Base-by-base conservation (phyloP, 164 flowering plant species). In the Hamamelis virginiana region DNA sequence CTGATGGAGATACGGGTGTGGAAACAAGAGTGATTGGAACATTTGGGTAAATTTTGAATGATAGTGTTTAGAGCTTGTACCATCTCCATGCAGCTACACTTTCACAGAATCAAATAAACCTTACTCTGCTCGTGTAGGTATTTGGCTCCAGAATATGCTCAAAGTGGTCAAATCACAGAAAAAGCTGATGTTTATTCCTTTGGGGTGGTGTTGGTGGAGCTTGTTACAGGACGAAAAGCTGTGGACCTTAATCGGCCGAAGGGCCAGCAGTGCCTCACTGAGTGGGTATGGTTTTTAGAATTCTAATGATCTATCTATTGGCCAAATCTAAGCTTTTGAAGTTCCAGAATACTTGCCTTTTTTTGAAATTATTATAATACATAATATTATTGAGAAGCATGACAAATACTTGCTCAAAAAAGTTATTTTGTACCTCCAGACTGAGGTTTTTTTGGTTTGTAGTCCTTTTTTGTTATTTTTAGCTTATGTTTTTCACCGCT, bases 91-190 rank as follows among this genome's bases (percentile, higher is more conserved):
- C 72, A 59, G 23, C 53, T 53, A 9, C n/a, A n/a, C n/a, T n/a
- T n/a, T n/a, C n/a, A n/a, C 18, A 64, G 12, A 33, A 27, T 64
- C 25, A 12, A 33, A 38, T 62, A 18, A 19, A 1, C 10, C 44
- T 1, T 28, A 18, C 1, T 45, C 18, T 73, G n/a, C 28, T 19
- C 52, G 11, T 66, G 47, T 38, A 95, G 99, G 83, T 95, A 95
- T 80, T 79, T 95, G 77, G 97, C 99, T 56, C 99, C 99, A 68
- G 99, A 95, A 77, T 95, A 95, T 73, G 97, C 97, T 61, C 97
- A 95, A 72, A 95, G 87, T 71, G 97, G 98, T 13, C 96, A 95
- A 81, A 85, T 95, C 33, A 91, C 97, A 18, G 98, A 95, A 66
- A 95, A 95, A 64, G 94, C 98, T 58, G 98, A 95, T 83, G 97